phyloP scores from a whole-genome alignment of 345 rosid species.

The Turnera subulata region DNA sequence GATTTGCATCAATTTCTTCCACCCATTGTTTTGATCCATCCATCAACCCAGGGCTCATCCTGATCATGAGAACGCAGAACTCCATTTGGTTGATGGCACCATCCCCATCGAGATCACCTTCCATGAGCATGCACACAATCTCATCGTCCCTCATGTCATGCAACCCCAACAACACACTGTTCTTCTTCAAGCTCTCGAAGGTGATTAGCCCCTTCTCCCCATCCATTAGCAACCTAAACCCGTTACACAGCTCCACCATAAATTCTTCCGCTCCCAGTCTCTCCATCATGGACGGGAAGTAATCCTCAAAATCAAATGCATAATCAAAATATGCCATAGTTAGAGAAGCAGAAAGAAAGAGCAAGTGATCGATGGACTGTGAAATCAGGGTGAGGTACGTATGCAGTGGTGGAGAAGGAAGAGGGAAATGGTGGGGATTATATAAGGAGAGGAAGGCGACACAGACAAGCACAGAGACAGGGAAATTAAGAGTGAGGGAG shows the following conservation, averaged over 20 bases:
- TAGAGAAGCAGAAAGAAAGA: neutral
- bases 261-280: conserved; percentile 53
- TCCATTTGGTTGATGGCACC: conserved; percentile 63
- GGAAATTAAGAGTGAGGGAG: neutral
- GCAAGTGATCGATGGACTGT: neutral
- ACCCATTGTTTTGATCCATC: conserved; percentile 34
- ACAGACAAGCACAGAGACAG: no score
- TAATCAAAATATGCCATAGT: conserved; percentile 21
- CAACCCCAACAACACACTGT: conserved; percentile 45
- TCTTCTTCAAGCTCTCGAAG: conserved; percentile 65
- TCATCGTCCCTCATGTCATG: conserved; percentile 57
- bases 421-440: conserved; percentile 11
- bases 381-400: neutral
- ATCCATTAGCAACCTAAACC: conserved; percentile 58
- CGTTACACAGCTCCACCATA: conserved; percentile 50
- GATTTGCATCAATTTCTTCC: conserved; percentile 10
- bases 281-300: conserved; percentile 54
- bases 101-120: conserved; percentile 66
- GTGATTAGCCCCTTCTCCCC: conserved; percentile 58
- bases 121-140: conserved; percentile 51
- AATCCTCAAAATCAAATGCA: conserved; percentile 46
- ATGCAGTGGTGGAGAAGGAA: neutral
- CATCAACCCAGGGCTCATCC: conserved; percentile 54
- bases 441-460: conserved; percentile 8
- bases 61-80: conserved; percentile 62